Percentiles rank a stretch among this genome's conserved stretches.
Evolutionary conservation across 2,329 filamentous ascomycete genomes (phyloP).

Genomic region (Claviceps africana): DNA sequence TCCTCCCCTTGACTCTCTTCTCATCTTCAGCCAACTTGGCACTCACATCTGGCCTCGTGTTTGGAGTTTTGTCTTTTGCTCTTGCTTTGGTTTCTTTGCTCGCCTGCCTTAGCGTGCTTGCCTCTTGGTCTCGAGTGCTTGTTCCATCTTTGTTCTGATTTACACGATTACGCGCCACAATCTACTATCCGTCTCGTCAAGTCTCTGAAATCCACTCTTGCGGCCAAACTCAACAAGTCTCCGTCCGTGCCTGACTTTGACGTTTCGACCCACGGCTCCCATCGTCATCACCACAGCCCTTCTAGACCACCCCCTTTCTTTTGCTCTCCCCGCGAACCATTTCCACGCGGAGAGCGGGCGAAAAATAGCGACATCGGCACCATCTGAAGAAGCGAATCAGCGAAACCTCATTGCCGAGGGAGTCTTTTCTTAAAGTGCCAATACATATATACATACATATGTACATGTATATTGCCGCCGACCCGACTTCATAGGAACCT

Average conservation of each 20-base stretch:
- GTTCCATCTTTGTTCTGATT: constrained; percentile 3
- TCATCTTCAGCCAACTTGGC: constrained; percentile 6
- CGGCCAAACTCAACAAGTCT: constrained; percentile 11
- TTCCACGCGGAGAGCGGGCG: not conserved
- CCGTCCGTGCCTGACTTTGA: constrained; percentile 7
- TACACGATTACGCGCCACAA: constrained; percentile 7
- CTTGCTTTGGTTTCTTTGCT: constrained; percentile 1
- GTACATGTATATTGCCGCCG: not conserved
- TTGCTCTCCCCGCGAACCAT: not conserved
- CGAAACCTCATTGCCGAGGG: not conserved
- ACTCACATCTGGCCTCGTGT: not conserved
- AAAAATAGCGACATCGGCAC: not conserved
- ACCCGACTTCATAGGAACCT: not conserved
- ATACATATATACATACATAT: not conserved
- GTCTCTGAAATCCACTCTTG: constrained; percentile 5
- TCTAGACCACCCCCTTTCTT: not conserved
- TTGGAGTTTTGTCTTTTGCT: not conserved
- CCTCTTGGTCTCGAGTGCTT: not conserved
- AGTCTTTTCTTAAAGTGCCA: no score
- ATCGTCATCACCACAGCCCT: not conserved
- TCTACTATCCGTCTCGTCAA: constrained; percentile 6
- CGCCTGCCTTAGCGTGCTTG: not conserved
- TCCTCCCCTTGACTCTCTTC: constrained; percentile 5
- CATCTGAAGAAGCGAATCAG: not conserved
- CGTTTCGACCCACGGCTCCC: constrained; percentile 6